Conservation (phyloP, 192 early-diverging fungal species). For the Ambispora gerdemannii region DNA sequence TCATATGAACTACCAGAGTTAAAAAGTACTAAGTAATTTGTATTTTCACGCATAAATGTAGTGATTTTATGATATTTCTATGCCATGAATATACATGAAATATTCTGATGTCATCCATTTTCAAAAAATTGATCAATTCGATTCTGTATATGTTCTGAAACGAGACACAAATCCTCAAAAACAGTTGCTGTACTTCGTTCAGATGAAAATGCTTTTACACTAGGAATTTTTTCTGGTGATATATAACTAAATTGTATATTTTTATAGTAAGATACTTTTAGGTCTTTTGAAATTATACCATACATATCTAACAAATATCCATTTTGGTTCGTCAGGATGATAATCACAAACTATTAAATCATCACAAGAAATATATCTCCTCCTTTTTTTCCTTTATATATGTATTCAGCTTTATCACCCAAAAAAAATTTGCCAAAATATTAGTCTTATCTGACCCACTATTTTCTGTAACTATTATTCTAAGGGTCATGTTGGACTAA, state of each 20-base stretch:
- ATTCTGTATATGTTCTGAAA: constrained; percentile 6
- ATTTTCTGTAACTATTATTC: too few relatives aligned
- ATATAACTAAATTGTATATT: background rate
- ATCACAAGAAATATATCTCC: background rate
- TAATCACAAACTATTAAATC: constrained; percentile 19
- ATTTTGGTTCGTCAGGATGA: constrained; percentile 4
- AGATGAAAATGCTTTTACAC: background rate
- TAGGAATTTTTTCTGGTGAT: too few relatives aligned
- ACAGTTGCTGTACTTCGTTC: background rate
- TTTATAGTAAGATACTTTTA: background rate
- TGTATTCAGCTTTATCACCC: background rate
- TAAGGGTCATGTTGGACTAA: too few relatives aligned
- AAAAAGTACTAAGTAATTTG: constrained; percentile 6
- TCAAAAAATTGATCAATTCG: background rate
- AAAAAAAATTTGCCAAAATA: background rate
- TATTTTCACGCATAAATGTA: background rate
- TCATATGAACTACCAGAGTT: background rate
- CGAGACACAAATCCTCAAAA: constrained; percentile 10
- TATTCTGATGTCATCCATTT: background rate
- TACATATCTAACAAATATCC: constrained; percentile 7
- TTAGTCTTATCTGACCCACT: too few relatives aligned
- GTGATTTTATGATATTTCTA: background rate
- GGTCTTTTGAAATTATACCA: background rate
- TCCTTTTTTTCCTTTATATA: background rate
- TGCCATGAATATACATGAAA: background rate